A percentile compares a stretch with the other conserved stretches of the same genome.
These are phyloP conservation scores for Oryza australiensis DNA, from an alignment of 176 grass and related monocot species.

Conservation along the genomic window DNA sequence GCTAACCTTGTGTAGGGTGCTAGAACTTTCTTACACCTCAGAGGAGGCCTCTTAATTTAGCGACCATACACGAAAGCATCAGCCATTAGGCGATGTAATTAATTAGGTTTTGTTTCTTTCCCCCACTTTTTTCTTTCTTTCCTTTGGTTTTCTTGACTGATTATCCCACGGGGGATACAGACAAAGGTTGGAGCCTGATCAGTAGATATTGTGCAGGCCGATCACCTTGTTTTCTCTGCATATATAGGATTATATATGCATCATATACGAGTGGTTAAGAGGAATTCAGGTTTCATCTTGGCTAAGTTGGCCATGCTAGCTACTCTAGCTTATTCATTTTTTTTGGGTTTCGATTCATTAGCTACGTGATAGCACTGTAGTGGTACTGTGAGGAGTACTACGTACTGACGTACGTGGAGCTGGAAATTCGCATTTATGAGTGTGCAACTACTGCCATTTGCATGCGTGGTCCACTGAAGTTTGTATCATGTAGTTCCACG, in stretches of 20 bases:
- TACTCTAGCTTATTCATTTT: neutral
- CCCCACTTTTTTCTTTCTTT: neutral
- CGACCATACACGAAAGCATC: constrained; percentile 28
- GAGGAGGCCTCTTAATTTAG: constrained; percentile 14
- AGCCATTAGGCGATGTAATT: constrained; percentile 24
- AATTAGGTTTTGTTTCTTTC: constrained; percentile 15
- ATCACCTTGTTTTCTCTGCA: constrained; percentile 28
- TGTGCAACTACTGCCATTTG: neutral
- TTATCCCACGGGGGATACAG: constrained; percentile 33
- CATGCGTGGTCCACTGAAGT: constrained; percentile 2
- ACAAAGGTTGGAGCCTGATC: constrained; percentile 3
- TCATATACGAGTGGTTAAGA: constrained; percentile 35
- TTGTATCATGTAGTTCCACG: neutral
- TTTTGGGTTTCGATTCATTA: neutral
- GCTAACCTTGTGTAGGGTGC: constrained; percentile 36
- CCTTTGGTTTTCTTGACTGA: constrained; percentile 33
- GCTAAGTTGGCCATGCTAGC: neutral
- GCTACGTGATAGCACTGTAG: neutral
- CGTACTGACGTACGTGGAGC: neutral
- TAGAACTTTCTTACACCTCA: constrained; percentile 33
- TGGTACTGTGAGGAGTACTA: neutral
- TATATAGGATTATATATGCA: constrained; percentile 28
- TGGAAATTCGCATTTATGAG: constrained; percentile 10
- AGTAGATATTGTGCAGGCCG: constrained; percentile 48
- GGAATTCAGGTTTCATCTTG: neutral